A percentile compares a stretch with the other conserved stretches of the same genome.
These are phyloP conservation scores for Oryza glumipatula DNA, from an alignment of 176 grass and related monocot species.

Conservation along the genomic window DNA sequence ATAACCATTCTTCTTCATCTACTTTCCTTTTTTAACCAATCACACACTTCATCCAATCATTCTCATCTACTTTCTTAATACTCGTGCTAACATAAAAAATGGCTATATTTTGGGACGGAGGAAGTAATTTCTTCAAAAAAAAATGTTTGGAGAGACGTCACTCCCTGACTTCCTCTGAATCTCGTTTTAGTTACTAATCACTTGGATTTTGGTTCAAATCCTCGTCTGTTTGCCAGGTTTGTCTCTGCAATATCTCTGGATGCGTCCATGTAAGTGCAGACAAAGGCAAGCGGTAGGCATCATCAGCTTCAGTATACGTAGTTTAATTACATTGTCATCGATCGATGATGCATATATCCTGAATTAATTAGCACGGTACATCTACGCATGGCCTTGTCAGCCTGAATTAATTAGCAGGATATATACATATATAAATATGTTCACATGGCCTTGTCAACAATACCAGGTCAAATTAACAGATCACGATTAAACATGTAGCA, in stretches of 20 bases:
- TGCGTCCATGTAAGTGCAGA: background rate
- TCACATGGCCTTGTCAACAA: conserved; percentile 25
- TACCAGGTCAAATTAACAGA: conserved; percentile 42
- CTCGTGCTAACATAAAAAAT: no score
- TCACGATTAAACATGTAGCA: background rate
- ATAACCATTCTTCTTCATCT: no score
- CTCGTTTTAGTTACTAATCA: no score
- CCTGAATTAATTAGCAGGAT: background rate
- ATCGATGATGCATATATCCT: background rate
- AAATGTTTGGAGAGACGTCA: no score
- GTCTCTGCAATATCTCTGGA: background rate
- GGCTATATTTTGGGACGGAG: no score
- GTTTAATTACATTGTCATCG: background rate
- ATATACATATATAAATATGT: background rate
- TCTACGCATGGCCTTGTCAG: background rate
- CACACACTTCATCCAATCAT: no score
- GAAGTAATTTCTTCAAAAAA: no score
- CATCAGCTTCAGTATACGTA: background rate
- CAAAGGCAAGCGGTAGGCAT: conserved; percentile 15
- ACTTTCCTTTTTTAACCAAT: no score
- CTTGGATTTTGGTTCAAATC: background rate
- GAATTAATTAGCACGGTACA: background rate
- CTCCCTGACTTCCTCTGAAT: no score
- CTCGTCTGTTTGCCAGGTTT: background rate
- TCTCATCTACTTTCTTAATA: no score